Evolutionary conservation across 352 stramenopile genomes (phyloP).

Genomic region (Pythium biforme): DNA sequence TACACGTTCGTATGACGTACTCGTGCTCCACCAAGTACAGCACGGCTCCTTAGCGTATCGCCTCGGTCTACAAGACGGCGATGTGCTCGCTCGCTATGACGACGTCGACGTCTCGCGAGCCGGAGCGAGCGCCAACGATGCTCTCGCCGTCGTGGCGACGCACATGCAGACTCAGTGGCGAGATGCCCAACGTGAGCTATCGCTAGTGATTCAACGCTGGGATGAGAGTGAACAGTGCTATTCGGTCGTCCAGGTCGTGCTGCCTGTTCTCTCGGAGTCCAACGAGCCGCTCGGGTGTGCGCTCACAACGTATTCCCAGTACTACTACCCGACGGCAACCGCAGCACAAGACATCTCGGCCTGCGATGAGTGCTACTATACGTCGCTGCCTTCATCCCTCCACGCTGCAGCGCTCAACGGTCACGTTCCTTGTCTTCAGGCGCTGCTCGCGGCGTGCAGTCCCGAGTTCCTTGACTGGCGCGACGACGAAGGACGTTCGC

Average conservation of each 20-base stretch:
- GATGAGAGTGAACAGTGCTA: conserved; percentile 44
- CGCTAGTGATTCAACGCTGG: conserved; percentile 52
- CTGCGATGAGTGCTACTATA: conserved; percentile 64
- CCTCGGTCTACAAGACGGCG: conserved; percentile 40
- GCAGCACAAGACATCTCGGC: not conserved
- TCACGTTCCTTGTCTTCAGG: conserved; percentile 51
- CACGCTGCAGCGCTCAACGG: conserved; percentile 58
- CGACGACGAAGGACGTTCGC: conserved; percentile 61
- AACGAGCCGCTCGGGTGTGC: conserved; percentile 38
- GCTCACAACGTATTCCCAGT: conserved; percentile 53
- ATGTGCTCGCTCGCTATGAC: conserved; percentile 46
- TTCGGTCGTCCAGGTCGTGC: conserved; percentile 26
- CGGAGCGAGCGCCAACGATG: not conserved
- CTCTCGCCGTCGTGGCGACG: conserved; percentile 17
- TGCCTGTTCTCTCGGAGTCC: conserved; percentile 4
- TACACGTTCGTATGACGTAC: conserved; percentile 1
- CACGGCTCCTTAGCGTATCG: conserved; percentile 30
- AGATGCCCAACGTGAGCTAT: conserved; percentile 11
- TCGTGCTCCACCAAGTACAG: conserved; percentile 46
- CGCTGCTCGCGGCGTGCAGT: conserved; percentile 7
- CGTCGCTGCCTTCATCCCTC: conserved; percentile 44
- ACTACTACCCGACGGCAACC: conserved; percentile 29
- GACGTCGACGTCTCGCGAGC: conserved; percentile 18
- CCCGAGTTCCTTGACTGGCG: conserved; percentile 46
- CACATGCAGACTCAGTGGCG: conserved; percentile 29